These are phyloP conservation scores for Cystobasidiaceae sp. DNA, from an alignment of 1,284 basidiomycete species.

Conservation along the genomic window DNA sequence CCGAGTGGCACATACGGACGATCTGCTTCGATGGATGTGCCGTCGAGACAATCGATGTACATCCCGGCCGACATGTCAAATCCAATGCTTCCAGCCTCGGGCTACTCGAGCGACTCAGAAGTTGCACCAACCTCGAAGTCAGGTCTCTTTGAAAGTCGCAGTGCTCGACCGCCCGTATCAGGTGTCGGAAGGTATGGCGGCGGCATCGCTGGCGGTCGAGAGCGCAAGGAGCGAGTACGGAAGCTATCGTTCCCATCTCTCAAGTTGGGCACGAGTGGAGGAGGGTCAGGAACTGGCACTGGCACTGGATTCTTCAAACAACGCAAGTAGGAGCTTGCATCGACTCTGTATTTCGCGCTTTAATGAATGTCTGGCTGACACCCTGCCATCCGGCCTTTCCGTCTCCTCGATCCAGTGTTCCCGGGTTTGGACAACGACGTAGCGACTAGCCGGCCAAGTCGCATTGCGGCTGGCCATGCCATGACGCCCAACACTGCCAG, in stretches of 20 bases:
- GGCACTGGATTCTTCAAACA: constrained; percentile 26
- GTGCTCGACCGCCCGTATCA: not conserved
- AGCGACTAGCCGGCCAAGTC: not conserved
- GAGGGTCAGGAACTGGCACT: too few species aligned
- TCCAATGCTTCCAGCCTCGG: not conserved
- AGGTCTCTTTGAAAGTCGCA: not conserved
- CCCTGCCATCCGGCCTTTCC: not conserved
- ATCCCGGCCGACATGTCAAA: constrained; percentile 4
- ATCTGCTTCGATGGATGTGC: constrained; percentile 25
- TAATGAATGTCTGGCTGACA: not conserved
- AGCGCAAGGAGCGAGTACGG: not conserved
- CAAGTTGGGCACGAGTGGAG: not conserved
- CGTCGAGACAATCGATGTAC: not conserved
- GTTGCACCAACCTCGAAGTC: too few species aligned
- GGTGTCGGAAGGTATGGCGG: constrained; percentile 4
- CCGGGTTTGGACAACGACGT: constrained; percentile 14
- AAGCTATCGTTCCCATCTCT: not conserved
- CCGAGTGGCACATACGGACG: constrained; percentile 29
- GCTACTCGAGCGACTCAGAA: constrained; percentile 8
- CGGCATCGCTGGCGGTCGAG: not conserved
- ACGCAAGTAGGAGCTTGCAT: constrained; percentile 11
- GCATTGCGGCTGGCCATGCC: constrained; percentile 2
- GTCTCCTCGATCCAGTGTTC: constrained; percentile 9
- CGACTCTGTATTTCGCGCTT: not conserved
- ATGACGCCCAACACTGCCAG: not conserved